phyloP scores from a whole-genome alignment of 2,329 filamentous ascomycete species.

The Fonsecaea multimorphosa region DNA sequence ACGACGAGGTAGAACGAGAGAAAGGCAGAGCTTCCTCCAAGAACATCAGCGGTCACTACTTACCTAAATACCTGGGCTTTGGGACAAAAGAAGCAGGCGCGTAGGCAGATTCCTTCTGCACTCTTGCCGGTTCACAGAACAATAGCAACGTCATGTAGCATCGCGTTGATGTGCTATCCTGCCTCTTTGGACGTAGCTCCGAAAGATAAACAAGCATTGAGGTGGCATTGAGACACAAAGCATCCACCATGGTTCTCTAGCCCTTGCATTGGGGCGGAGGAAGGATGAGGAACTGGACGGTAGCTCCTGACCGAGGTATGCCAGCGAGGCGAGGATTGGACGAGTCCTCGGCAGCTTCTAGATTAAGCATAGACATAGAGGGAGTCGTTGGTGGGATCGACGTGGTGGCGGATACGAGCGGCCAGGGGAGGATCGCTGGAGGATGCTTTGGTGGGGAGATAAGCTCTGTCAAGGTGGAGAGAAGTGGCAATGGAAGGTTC shows the following conservation, averaged over 20 bases:
- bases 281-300: background rate
- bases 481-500: conserved; percentile 7
- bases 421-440: background rate
- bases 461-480: background rate
- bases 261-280: conserved; percentile 26
- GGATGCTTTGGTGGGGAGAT: conserved; percentile 2
- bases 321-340: conserved; percentile 21
- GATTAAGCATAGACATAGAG: conserved; percentile 21
- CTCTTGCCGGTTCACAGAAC: conserved; percentile 3
- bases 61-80: conserved; percentile 3
- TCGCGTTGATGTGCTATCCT: conserved; percentile 12
- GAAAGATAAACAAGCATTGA: conserved; percentile 20
- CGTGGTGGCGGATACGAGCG: conserved; percentile 2
- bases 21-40: background rate
- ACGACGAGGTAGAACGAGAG: conserved; percentile 2
- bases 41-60: background rate
- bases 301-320: background rate
- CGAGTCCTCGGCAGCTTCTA: conserved; percentile 19
- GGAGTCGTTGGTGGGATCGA: conserved; percentile 10
- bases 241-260: conserved; percentile 13
- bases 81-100: background rate
- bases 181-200: conserved; percentile 23
- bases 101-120: background rate
- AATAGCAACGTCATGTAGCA: conserved; percentile 13
- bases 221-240: conserved; percentile 12